Base-by-base conservation (phyloP, 441 rosid species). In the Bruguiera hainesii region DNA sequence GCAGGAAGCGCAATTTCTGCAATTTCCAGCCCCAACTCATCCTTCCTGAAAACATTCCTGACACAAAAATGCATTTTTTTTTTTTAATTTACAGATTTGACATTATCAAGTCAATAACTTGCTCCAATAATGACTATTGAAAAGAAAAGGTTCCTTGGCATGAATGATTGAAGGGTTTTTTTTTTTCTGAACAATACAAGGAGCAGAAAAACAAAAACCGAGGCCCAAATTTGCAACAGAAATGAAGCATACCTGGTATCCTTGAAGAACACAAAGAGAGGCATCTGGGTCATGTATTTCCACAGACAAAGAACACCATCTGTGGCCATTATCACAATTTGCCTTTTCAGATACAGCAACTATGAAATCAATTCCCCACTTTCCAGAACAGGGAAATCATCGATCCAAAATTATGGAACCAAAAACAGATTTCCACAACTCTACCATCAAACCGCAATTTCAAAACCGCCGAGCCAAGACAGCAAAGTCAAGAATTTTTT, bases 1-100 rank as follows among this genome's bases (percentile, higher is more conserved):
- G 98, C 97, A 28, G 96, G 99, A 71, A 89, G 67, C 56, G 98
- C 97, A 56, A 92, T 90, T 71, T 76, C 70, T 19, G 87, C 77
- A 71, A 92, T 88, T 83, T 95, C 99, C 65, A 69, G 65, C 46
- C 95, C 96, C 20, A 92, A 86, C 64, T 85, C 90, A 68, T 95
- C 97, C 57, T 73, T 65, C 66, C 68, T 81, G 68, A 88, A 77
- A 42, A 78, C 84, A 51, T 71, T 55, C 68, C 99, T 95, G 85
- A 6, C 42, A 46, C 66, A 52, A 10, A 65, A 55, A 42, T 23
- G 18, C 15, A 18, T 31, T 64, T 10, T 25, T 25, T 20, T 55
- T 23, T 52, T 7, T 19, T 26, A 26, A 63, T 30, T 53, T 4
- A 73, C 25, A 49, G 3, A 56, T 42, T 39, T 62, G n/a, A 56